These are phyloP conservation scores for Aspergillus heteromorphus DNA, from an alignment of 495 filamentous ascomycete species.

Conservation along the genomic window DNA sequence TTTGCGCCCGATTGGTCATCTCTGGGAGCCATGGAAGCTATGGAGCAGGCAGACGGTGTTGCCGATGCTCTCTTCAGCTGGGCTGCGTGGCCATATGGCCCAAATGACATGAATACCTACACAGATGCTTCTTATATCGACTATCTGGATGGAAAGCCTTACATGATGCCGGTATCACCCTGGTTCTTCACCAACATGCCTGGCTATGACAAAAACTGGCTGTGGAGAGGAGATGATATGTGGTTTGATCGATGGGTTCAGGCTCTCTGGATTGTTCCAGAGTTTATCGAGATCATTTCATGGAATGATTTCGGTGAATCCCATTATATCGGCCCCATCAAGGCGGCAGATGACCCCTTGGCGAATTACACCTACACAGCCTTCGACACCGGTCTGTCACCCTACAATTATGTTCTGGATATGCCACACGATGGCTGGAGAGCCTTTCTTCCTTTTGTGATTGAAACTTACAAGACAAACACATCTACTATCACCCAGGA, in stretches of 20 bases:
- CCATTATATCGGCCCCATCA: conserved; percentile 45
- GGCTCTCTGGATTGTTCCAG: conserved; percentile 40
- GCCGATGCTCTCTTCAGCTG: conserved; percentile 61
- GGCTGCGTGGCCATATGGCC: conserved; percentile 63
- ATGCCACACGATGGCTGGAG: conserved; percentile 7
- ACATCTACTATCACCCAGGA: conserved; percentile 4
- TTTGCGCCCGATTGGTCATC: conserved; percentile 61
- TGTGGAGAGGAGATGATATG: conserved; percentile 50
- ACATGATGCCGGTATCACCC: conserved; percentile 71
- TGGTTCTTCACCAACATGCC: conserved; percentile 68
- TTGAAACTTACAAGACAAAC: conserved; percentile 1
- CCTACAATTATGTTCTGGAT: background rate
- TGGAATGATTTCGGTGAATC: conserved; percentile 68
- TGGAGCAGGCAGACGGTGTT: conserved; percentile 13
- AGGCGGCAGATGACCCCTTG: background rate
- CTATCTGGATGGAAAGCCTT: conserved; percentile 36
- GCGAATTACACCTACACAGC: background rate
- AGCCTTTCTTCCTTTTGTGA: background rate
- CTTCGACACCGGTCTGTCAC: background rate
- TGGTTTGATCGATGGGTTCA: conserved; percentile 55
- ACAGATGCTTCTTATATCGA: conserved; percentile 53
- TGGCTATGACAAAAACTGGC: conserved; percentile 56
- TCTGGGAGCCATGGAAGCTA: conserved; percentile 38
- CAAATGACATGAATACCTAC: conserved; percentile 41
- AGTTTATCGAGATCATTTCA: conserved; percentile 56